These are phyloP conservation scores for Dichomitus squalens DNA, from an alignment of 1,284 basidiomycete genomes.

Conservation along the genomic window DNA sequence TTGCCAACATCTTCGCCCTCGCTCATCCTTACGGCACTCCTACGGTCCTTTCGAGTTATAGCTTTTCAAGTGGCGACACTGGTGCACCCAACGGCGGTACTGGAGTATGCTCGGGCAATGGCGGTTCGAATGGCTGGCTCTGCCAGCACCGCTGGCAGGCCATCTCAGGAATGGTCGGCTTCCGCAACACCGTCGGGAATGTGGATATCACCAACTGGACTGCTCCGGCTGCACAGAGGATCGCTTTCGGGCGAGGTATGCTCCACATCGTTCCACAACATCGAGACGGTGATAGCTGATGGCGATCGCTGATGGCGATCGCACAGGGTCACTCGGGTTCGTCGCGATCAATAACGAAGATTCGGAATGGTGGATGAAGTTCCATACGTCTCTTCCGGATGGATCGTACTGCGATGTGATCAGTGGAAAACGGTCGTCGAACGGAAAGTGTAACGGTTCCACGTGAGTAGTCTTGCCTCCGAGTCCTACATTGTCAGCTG, in stretches of 20 bases:
- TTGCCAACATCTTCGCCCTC: conserved; percentile 64
- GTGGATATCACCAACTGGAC: conserved; percentile 56
- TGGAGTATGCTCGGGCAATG: conserved; percentile 53
- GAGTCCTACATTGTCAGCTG: background rate
- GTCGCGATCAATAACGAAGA: conserved; percentile 69
- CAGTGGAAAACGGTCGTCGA: conserved; percentile 41
- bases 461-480: conserved; percentile 40
- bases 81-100: conserved; percentile 51
- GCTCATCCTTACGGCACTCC: conserved; percentile 70
- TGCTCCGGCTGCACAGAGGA: conserved; percentile 53
- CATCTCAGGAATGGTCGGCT: conserved; percentile 63
- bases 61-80: conserved; percentile 47
- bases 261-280: no score
- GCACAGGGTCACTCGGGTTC: conserved; percentile 52
- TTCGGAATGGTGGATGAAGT: conserved; percentile 53
- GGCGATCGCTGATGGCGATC: background rate
- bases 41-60: conserved; percentile 63
- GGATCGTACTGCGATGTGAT: conserved; percentile 69
- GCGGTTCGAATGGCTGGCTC: conserved; percentile 55
- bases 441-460: conserved; percentile 50
- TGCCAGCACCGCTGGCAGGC: conserved; percentile 68
- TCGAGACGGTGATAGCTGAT: background rate
- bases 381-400: conserved; percentile 55
- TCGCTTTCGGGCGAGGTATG: conserved; percentile 64
- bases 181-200: conserved; percentile 60